phyloP scores from a whole-genome alignment of 2,329 filamentous ascomycete species.

The Fusarium circinatum region DNA sequence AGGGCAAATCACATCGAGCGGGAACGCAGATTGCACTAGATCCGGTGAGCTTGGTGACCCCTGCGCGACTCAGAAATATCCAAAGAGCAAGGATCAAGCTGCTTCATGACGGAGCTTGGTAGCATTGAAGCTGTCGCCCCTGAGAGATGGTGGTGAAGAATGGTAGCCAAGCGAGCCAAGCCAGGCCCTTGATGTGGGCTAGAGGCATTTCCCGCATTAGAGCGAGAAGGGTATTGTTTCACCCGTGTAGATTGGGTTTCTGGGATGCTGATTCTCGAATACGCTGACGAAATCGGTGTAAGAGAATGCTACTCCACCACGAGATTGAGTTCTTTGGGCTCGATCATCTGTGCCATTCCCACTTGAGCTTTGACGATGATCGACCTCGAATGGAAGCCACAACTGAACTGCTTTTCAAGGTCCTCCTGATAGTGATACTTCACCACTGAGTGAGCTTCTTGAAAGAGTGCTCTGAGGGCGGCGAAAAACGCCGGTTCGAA shows the following conservation, averaged over 20 bases:
- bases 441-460: slow-evolving; percentile 1
- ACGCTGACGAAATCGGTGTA: slow-evolving; percentile 2
- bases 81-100: slow-evolving; percentile 28
- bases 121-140: slow-evolving; percentile 29
- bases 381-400: slow-evolving; percentile 1
- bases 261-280: slow-evolving; percentile 1
- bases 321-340: not conserved
- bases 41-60: slow-evolving; percentile 16
- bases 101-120: slow-evolving; percentile 35
- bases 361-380: not conserved
- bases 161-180: slow-evolving; percentile 34
- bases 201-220: slow-evolving; percentile 31
- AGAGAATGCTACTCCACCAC: slow-evolving; percentile 1
- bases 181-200: slow-evolving; percentile 15
- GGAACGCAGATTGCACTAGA: slow-evolving; percentile 21
- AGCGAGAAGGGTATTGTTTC: slow-evolving; percentile 35
- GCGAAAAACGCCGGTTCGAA: slow-evolving; percentile 3
- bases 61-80: slow-evolving; percentile 24
- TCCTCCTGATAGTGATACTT: not conserved
- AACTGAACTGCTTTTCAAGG: not conserved
- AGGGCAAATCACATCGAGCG: slow-evolving; percentile 31
- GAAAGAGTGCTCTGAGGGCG: not conserved
- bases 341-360: not conserved
- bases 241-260: slow-evolving; percentile 22
- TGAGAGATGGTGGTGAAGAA: slow-evolving; percentile 22